Percentiles rank a stretch among this genome's conserved stretches.
Conservation (phyloP, 108 stramenopile genomes). For the Poteriospumella lacustris region DNA sequence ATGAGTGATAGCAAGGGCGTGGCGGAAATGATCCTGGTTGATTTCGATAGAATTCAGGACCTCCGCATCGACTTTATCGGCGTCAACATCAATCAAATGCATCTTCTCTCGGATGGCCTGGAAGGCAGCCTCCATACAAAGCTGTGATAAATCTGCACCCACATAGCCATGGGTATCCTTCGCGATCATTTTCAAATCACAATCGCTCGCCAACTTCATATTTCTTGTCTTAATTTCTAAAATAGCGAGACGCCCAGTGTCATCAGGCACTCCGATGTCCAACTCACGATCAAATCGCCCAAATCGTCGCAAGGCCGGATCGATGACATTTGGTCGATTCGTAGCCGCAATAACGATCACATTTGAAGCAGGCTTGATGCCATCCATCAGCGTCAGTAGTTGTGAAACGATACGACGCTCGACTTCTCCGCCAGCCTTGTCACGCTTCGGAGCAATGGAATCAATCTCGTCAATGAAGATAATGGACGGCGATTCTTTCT, state of each 20-base stretch:
- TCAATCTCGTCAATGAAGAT: constrained; percentile 99
- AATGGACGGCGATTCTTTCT: constrained; percentile 79
- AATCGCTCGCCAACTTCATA: constrained; percentile 73
- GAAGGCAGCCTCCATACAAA: constrained; percentile 88
- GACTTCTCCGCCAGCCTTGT: constrained; percentile 85
- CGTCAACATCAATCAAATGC: constrained; percentile 49
- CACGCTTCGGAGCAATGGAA: constrained; percentile 93
- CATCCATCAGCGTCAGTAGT: constrained; percentile 96
- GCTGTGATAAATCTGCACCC: constrained; percentile 91
- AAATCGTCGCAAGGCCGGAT: constrained; percentile 19
- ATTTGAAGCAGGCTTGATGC: constrained; percentile 77
- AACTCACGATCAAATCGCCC: constrained; percentile 88
- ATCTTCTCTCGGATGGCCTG: constrained; percentile 88
- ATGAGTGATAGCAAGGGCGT: constrained; percentile 74
- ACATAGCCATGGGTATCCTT: constrained; percentile 94
- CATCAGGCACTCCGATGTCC: constrained; percentile 96
- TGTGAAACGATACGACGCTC: constrained; percentile 89
- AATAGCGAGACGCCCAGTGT: constrained; percentile 89
- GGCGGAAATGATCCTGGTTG: constrained; percentile 77
- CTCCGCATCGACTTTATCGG: constrained; percentile 38
- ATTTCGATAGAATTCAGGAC: constrained; percentile 71
- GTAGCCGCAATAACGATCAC: constrained; percentile 97
- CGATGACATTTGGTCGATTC: constrained; percentile 93
- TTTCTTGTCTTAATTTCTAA: constrained; percentile 89
- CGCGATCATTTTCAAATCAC: constrained; percentile 80